Conservation (phyloP, 2,329 filamentous ascomycete genomes). For the Phyllosticta citriasiana region DNA sequence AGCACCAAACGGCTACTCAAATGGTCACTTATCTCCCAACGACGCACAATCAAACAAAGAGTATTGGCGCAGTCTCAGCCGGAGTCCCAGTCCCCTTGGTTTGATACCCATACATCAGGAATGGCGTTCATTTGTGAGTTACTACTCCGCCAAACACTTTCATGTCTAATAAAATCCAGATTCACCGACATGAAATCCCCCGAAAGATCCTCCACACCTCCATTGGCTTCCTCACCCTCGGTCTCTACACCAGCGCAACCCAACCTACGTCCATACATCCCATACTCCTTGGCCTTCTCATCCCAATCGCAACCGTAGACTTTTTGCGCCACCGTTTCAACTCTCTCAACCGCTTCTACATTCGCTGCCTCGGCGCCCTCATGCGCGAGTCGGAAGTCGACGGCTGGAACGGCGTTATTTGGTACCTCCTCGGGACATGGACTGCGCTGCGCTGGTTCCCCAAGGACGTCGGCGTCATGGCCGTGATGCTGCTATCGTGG, state of each 20-base stretch:
- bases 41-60: constrained; percentile 48
- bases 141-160: not conserved
- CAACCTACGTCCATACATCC: constrained; percentile 73
- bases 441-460: constrained; percentile 76
- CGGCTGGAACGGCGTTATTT: constrained; percentile 94
- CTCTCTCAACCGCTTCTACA: constrained; percentile 78
- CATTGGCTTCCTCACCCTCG: constrained; percentile 87
- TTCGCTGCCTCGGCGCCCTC: constrained; percentile 71
- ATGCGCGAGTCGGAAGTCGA: constrained; percentile 96
- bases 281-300: constrained; percentile 66
- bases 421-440: constrained; percentile 88
- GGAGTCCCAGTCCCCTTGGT: constrained; percentile 84
- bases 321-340: constrained; percentile 73
- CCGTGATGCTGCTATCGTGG: constrained; percentile 86
- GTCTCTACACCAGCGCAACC: constrained; percentile 70
- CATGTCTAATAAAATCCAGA: constrained; percentile 21
- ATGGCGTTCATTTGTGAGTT: constrained; percentile 71
- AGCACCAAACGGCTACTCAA: constrained; percentile 37
- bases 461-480: constrained; percentile 86
- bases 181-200: constrained; percentile 91
- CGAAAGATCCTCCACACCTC: constrained; percentile 83
- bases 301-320: constrained; percentile 78
- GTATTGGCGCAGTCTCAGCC: constrained; percentile 79
- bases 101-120: constrained; percentile 91
- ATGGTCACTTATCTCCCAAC: constrained; percentile 61